phyloP scores from a whole-genome alignment of 768 basidiomycete species.

The Leccinum sublutescens region DNA sequence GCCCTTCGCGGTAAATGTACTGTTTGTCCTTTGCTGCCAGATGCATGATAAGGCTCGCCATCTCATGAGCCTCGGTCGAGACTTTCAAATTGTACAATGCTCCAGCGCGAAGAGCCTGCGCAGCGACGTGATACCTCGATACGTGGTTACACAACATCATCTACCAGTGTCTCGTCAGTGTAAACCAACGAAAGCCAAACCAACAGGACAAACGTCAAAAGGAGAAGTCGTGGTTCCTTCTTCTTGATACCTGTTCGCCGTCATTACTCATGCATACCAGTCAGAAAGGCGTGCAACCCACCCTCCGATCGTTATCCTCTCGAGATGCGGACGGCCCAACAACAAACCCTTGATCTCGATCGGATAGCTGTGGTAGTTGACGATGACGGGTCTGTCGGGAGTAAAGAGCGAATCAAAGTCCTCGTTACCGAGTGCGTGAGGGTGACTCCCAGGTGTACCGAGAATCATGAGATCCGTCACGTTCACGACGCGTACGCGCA shows the following conservation, averaged over 20 bases:
- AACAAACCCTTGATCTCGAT: slow-evolving; percentile 68
- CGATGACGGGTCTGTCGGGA: slow-evolving; percentile 60
- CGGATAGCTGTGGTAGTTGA: slow-evolving; percentile 86
- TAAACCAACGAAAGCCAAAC: neutral
- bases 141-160: slow-evolving; percentile 76
- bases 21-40: slow-evolving; percentile 58
- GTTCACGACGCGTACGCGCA: slow-evolving; percentile 86
- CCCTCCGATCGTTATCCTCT: slow-evolving; percentile 56
- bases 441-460: slow-evolving; percentile 64
- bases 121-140: slow-evolving; percentile 65
- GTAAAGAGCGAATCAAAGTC: slow-evolving; percentile 76
- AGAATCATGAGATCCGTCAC: slow-evolving; percentile 90
- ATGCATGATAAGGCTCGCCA: slow-evolving; percentile 58
- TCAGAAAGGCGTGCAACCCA: slow-evolving; percentile 18
- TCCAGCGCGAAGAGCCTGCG: slow-evolving; percentile 56
- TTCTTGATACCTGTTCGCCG: slow-evolving; percentile 48
- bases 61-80: slow-evolving; percentile 55
- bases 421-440: slow-evolving; percentile 63
- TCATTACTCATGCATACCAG: neutral
- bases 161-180: slow-evolving; percentile 30
- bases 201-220: slow-evolving; percentile 54
- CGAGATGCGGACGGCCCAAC: slow-evolving; percentile 50
- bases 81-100: slow-evolving; percentile 52
- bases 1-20: slow-evolving; percentile 58
- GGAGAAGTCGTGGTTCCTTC: slow-evolving; percentile 82